These are phyloP conservation scores for Rhododendron simsii DNA, from an alignment of 148 eudicot species.

Conservation along the genomic window DNA sequence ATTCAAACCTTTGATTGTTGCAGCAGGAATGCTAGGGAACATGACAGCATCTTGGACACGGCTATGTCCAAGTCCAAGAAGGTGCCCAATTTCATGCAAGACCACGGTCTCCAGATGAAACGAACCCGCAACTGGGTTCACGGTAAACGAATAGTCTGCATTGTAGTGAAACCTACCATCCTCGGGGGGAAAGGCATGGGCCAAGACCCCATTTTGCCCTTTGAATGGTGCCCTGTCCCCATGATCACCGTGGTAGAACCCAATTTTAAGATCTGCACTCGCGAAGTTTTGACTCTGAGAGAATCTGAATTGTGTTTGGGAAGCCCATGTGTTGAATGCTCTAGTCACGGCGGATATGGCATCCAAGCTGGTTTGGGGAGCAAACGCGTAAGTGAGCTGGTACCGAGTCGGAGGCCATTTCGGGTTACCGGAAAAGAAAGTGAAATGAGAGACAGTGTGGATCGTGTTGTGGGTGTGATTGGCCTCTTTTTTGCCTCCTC, in stretches of 20 bases:
- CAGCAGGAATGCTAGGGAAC: background rate
- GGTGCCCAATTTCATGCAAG: slow-evolving; percentile 28
- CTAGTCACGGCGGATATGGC: background rate
- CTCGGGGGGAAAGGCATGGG: slow-evolving; percentile 16
- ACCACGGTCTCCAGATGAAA: slow-evolving; percentile 18
- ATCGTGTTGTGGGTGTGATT: too few species aligned
- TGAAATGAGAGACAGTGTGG: too few species aligned
- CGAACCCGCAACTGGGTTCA: background rate
- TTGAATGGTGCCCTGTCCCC: slow-evolving; percentile 19
- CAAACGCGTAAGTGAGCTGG: too few species aligned
- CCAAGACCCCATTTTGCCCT: slow-evolving; percentile 15
- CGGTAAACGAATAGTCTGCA: slow-evolving; percentile 11
- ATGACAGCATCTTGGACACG: background rate
- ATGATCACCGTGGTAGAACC: slow-evolving; percentile 18
- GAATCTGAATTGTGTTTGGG: slow-evolving; percentile 17
- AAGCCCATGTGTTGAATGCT: slow-evolving; percentile 26
- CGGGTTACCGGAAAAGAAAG: too few species aligned
- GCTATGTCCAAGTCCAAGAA: slow-evolving; percentile 15
- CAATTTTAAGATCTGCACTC: slow-evolving; percentile 16
- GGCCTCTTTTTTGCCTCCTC: too few species aligned
- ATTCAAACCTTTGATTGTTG: too few species aligned
- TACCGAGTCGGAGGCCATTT: too few species aligned
- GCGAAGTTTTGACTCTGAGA: background rate
- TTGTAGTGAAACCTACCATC: slow-evolving; percentile 24
- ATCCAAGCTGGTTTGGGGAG: too few species aligned